Conservation (phyloP, 768 basidiomycete genomes). For the Tricholoma saponaceum region DNA sequence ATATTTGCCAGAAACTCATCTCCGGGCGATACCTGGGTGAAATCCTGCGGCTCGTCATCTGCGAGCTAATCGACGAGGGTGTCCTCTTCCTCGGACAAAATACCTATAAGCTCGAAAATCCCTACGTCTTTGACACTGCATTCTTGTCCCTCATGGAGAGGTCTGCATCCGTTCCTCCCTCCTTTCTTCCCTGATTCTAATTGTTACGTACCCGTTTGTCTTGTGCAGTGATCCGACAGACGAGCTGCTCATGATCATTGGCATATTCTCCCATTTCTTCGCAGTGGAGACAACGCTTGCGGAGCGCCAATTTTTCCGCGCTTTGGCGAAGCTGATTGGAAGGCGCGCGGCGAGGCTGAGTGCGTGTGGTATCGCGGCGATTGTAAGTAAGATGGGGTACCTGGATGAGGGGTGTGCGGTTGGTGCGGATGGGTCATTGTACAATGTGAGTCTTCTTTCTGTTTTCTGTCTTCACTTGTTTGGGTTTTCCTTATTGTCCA, state of each 20-base stretch:
- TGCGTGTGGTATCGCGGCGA: conserved; percentile 94
- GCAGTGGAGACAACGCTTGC: conserved; percentile 93
- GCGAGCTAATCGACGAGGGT: conserved; percentile 95
- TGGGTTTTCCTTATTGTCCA: background rate
- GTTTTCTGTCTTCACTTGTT: background rate
- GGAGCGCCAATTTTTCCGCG: conserved; percentile 96
- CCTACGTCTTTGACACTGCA: conserved; percentile 93
- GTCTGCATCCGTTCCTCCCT: conserved; percentile 31
- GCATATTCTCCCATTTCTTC: conserved; percentile 97
- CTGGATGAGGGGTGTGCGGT: conserved; percentile 87
- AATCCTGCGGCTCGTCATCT: conserved; percentile 90
- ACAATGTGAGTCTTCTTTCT: conserved; percentile 63
- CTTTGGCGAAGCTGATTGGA: conserved; percentile 86
- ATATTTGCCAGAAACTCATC: conserved; percentile 72
- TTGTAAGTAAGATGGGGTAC: conserved; percentile 92
- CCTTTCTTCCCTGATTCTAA: background rate
- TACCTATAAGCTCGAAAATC: conserved; percentile 95
- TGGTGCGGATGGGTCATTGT: conserved; percentile 92
- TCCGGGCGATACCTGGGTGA: conserved; percentile 96
- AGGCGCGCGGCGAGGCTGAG: conserved; percentile 87
- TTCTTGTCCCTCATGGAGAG: conserved; percentile 97
- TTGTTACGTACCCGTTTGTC: background rate
- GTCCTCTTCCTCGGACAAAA: conserved; percentile 97
- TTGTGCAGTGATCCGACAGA: conserved; percentile 83
- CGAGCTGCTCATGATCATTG: conserved; percentile 93